Conservation (phyloP, 176 grass and related monocot genomes). For the Poa annua region DNA sequence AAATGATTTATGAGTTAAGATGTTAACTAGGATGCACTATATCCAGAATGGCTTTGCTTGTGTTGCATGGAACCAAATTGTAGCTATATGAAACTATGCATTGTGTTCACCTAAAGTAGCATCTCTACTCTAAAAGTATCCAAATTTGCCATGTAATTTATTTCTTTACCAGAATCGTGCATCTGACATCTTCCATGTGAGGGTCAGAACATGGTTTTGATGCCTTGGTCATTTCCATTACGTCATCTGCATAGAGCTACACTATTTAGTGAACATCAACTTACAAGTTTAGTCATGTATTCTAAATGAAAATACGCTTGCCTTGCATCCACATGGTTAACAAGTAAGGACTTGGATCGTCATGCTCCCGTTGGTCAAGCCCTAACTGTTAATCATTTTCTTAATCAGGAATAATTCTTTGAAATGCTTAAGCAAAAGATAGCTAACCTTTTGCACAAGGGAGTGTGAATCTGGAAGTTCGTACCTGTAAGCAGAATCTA, state of each 20-base stretch:
- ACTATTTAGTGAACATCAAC: constrained; percentile 25
- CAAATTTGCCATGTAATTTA: constrained; percentile 38
- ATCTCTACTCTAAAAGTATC: constrained; percentile 26
- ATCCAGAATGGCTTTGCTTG: constrained; percentile 21
- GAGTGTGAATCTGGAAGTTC: constrained; percentile 89
- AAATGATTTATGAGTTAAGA: not conserved
- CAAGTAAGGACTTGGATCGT: constrained; percentile 86
- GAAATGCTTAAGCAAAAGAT: constrained; percentile 37
- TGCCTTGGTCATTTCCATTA: constrained; percentile 54
- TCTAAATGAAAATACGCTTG: constrained; percentile 40
- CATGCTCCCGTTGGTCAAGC: constrained; percentile 70
- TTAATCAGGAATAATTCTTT: constrained; percentile 39
- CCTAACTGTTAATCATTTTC: constrained; percentile 63
- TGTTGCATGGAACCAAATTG: not conserved
- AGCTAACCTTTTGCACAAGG: constrained; percentile 65
- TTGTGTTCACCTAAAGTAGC: constrained; percentile 28
- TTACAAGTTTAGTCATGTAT: constrained; percentile 13
- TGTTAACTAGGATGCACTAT: constrained; percentile 7
- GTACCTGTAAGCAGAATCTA: constrained; percentile 57
- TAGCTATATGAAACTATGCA: not conserved
- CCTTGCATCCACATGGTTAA: constrained; percentile 78
- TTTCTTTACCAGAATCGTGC: constrained; percentile 77
- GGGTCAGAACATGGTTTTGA: constrained; percentile 44
- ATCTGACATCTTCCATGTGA: constrained; percentile 61
- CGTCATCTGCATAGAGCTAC: constrained; percentile 54